Conservation (phyloP, 129 eudicot genomes). For the Kitagawia praeruptora region DNA sequence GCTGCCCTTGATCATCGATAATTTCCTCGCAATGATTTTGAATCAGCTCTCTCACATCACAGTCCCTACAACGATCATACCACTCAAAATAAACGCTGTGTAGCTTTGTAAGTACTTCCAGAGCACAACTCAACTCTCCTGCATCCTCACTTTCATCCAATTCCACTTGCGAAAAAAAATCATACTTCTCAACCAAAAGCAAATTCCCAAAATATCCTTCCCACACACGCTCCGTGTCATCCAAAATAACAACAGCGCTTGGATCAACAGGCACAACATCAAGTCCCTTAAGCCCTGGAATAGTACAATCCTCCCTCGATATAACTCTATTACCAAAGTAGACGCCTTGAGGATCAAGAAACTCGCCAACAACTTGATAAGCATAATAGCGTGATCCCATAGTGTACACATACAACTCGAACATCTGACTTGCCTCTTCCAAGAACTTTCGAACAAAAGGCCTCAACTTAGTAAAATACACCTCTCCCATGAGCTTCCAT, state of each 20-base stretch:
- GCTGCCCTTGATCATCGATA: not conserved
- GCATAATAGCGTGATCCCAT: not conserved
- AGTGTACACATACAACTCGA: not conserved
- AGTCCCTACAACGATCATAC: not conserved
- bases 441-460: not conserved
- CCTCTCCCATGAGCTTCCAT: not conserved
- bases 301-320: conserved; percentile 5
- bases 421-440: not conserved
- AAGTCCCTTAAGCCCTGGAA: conserved; percentile 40
- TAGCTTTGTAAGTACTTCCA: not conserved
- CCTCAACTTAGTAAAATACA: not conserved
- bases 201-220: not conserved
- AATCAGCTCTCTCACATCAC: not conserved
- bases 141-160: not conserved
- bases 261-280: conserved; percentile 40
- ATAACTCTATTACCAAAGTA: not conserved
- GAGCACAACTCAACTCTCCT: not conserved
- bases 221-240: conserved; percentile 43
- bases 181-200: not conserved
- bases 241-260: conserved; percentile 36
- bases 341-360: not conserved
- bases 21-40: not conserved
- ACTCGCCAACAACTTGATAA: not conserved
- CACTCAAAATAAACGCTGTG: not conserved
- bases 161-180: not conserved